A percentile compares a stretch with the other conserved stretches of the same genome.
These are phyloP conservation scores for Leptographium galeiforme DNA, from an alignment of 2,329 filamentous ascomycete genomes.

Conservation along the genomic window DNA sequence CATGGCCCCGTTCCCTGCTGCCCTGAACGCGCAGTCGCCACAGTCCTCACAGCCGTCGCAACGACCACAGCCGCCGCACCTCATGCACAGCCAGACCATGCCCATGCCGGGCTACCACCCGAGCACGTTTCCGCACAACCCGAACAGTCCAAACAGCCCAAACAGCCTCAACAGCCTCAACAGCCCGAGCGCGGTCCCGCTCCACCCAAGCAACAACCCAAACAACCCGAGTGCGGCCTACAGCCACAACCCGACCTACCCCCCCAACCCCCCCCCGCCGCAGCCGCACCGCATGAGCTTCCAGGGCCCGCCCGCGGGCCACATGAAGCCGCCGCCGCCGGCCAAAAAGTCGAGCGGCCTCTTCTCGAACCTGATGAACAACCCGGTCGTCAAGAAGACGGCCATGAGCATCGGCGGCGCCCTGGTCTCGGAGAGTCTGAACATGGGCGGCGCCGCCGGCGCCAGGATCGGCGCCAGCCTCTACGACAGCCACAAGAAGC, in stretches of 20 bases:
- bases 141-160: too few species aligned
- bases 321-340: not conserved
- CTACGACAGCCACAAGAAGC: constrained; percentile 6
- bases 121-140: not conserved
- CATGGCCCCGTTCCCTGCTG: not conserved
- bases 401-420: constrained; percentile 7
- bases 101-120: not conserved
- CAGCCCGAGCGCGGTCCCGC: too few species aligned
- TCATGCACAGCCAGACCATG: constrained; percentile 2
- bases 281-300: not conserved
- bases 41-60: not conserved
- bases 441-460: constrained; percentile 4
- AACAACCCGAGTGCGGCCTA: too few species aligned
- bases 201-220: too few species aligned
- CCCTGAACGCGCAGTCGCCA: not conserved
- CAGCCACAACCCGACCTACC: too few species aligned
- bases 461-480: constrained; percentile 3
- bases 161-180: too few species aligned
- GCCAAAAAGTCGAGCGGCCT: not conserved
- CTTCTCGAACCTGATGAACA: constrained; percentile 10
- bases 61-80: not conserved
- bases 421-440: constrained; percentile 4
- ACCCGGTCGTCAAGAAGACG: constrained; percentile 8
- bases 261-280: not conserved
- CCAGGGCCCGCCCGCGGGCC: not conserved